Conservation (phyloP, 1,139 yeast species). For the Nakaseomyces bracarensis region DNA sequence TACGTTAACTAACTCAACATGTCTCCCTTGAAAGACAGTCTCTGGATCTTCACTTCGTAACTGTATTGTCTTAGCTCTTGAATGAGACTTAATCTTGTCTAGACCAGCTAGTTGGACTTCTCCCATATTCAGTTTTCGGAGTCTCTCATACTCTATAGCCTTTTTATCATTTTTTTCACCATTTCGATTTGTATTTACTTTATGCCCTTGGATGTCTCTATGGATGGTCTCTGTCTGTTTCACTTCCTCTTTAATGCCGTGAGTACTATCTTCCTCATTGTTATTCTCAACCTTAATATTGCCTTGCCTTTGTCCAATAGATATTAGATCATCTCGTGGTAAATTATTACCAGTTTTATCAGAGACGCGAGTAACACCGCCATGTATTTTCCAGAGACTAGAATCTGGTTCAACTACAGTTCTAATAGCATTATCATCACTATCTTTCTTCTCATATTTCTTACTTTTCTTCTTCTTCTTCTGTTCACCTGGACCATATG, state of each 20-base stretch:
- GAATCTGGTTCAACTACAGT: neutral
- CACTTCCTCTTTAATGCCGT: neutral
- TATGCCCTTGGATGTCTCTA: slow-evolving; percentile 52
- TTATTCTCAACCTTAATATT: neutral
- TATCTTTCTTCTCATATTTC: slow-evolving; percentile 11
- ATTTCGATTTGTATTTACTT: slow-evolving; percentile 36
- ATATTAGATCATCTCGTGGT: too few species aligned
- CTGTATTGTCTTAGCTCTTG: neutral
- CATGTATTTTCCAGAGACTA: neutral
- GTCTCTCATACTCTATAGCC: slow-evolving; percentile 27
- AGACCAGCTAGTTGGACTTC: slow-evolving; percentile 34
- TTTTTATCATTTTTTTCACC: slow-evolving; percentile 29
- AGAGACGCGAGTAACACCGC: too few species aligned
- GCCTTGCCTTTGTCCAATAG: neutral
- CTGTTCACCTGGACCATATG: slow-evolving; percentile 19
- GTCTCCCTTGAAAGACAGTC: slow-evolving; percentile 34
- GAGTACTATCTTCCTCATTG: neutral
- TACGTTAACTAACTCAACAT: slow-evolving; percentile 7
- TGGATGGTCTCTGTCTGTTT: slow-evolving; percentile 39
- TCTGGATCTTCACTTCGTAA: slow-evolving; percentile 53
- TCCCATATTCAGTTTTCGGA: slow-evolving; percentile 38
- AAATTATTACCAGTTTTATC: too few species aligned
- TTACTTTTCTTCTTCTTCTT: slow-evolving; percentile 17
- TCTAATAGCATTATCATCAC: neutral
- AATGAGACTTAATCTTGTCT: neutral